Conservation (phyloP, 1,284 basidiomycete genomes). For the Malassezia sp. region DNA sequence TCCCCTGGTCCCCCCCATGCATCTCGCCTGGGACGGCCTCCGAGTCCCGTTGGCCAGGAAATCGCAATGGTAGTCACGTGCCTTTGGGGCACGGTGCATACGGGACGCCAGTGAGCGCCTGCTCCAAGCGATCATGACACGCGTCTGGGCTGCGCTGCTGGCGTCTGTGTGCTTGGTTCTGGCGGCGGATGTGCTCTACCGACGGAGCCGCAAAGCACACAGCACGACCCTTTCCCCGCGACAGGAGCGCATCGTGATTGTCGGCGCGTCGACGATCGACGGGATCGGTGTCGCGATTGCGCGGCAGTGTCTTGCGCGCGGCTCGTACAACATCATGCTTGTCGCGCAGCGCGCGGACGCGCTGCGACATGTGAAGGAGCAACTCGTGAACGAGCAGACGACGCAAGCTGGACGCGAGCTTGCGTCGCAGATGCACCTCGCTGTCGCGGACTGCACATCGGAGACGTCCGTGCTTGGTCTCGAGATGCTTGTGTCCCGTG, state of each 20-base stretch:
- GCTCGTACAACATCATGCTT: conserved; percentile 4
- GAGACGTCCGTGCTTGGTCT: conserved; percentile 59
- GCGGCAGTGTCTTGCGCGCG: conserved; percentile 2
- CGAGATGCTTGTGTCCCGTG: conserved; percentile 50
- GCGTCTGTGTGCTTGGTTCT: no score
- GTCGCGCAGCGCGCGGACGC: conserved; percentile 11
- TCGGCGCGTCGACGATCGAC: conserved; percentile 12
- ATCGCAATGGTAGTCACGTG: no score
- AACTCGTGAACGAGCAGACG: conserved; percentile 35
- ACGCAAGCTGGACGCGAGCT: background rate
- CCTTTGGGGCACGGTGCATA: no score
- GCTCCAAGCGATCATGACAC: no score
- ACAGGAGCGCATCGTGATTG: conserved; percentile 20
- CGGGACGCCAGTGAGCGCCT: no score
- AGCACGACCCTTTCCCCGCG: conserved; percentile 5
- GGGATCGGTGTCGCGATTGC: conserved; percentile 14
- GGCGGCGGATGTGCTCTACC: no score
- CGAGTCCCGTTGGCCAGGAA: conserved; percentile 19
- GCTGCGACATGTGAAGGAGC: conserved; percentile 51
- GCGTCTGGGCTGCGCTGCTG: no score
- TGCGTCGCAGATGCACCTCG: conserved; percentile 7
- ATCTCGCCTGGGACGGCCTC: conserved; percentile 30
- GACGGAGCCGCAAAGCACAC: no score
- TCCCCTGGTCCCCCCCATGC: conserved; percentile 20
- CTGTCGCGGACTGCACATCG: conserved; percentile 57